Base-by-base conservation (phyloP, 1,284 basidiomycete genomes). In the Limonomyces culmigenus region DNA sequence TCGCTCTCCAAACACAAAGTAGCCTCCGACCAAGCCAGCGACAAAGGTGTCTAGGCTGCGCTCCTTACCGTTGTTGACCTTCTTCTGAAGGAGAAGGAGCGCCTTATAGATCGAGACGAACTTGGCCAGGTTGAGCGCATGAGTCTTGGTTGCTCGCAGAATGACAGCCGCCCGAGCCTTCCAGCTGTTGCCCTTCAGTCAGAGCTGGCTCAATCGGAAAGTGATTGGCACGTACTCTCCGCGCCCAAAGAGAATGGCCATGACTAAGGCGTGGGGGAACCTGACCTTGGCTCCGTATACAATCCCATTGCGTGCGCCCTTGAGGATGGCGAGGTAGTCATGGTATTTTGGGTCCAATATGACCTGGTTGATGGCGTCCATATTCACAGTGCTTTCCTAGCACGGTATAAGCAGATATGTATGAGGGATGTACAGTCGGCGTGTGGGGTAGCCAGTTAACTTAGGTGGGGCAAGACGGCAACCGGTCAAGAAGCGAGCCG, bases 181-280 rank as follows among this genome's bases (percentile, higher is more conserved):
- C 79, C 76, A 84, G 49, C 85, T 86, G 42, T n/a, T 38, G 14
- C 29, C 25, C 15, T n/a, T 32, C 15, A 32, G 29, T n/a, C 19
- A 29, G 12, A 23, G 8, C 23, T 17, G 8, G 18, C 20, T 3
- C n/a, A 12, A 23, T 25, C n/a, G 16, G 4, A 12, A 32, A 32
- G n/a, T 19, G 30, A 10, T 15, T 3, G 18, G 72, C n/a, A n/a
- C 83, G 54, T 45, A 88, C 81, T 85, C 74, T 63, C 84, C 85
- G 41, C 80, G 73, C 19, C 83, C 81, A 50, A 98, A 98, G 19
- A 98, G 65, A 41, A 96, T 72, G n/a, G 89, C 83, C 93, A 98
- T 98, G 39, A 98, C 81, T 18, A 99, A 63, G 2, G 95, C 93
- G 68, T 99, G 95, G n/a, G 95, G 95, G 52, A 95, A 95, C 32